Evolutionary conservation across 805 yeast genomes (phyloP), one percentile per base, ranked within the genome.

Genomic region (Candida hungchunana): DNA sequence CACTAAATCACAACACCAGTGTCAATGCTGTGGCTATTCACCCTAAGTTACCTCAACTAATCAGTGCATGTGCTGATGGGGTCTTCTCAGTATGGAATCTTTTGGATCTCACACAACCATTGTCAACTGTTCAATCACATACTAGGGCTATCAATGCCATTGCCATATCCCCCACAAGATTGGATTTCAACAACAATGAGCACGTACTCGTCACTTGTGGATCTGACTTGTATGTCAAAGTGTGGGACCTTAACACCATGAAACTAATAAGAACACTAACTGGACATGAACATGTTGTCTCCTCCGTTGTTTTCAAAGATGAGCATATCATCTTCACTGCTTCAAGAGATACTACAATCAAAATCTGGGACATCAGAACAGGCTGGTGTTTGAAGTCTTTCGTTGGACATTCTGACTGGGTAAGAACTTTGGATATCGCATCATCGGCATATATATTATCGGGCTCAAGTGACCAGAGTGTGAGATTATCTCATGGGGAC

Each of bases 241-340:
- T 87, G 4, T 88, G 94, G 93, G 82, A 79, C 50, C 67, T 75
- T 5, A 49, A 56, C 20, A 65, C 72, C 11, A 71, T 73, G 50
- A 68, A 66, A 26, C 72, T 80, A 29, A 54, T 75, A 2, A 67
- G 86, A 24, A 77, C 87, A 1, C 59, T 89, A 16, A 62, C 78
- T 0, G 96, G 96, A 10, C 97, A 89, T 60, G 94, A 87, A 42
- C 96, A 89, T 55, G 75, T 93, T 2, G 77, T 89, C 0, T 83
- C 95, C 0, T 62, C 75, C 0, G 64, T 85, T 7, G 61, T 64
- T 11, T 79, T 82, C 53, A 68, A 76, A 4, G 51, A 64, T 5
- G 62, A 69, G 3, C 60, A 62, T 18, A 65, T 65, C 12, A 53
- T 81, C 13, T 73, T 79, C 36, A 73, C 82, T 10, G 76, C 77